Percentiles rank a stretch among this genome's conserved stretches.
Conservation (phyloP, 345 rosid species). For the Arabis hirsuta region DNA sequence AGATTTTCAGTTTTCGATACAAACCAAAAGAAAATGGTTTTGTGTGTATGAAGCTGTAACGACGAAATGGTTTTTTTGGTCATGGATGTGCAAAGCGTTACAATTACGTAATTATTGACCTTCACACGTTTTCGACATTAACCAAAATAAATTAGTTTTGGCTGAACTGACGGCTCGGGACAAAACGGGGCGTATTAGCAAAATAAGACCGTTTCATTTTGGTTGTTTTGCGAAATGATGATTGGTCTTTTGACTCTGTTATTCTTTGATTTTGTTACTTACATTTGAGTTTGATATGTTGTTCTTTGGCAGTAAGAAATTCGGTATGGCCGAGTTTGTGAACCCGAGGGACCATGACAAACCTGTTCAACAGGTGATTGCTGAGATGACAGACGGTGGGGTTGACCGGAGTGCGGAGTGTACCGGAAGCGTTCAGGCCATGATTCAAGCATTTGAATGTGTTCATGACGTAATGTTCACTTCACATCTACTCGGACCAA, state of each 20-base stretch:
- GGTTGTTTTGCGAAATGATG: not conserved
- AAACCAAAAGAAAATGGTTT: too few species aligned
- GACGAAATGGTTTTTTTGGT: constrained; percentile 3
- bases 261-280: constrained; percentile 11
- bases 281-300: constrained; percentile 16
- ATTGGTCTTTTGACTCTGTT: not conserved
- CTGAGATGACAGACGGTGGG: constrained; percentile 79
- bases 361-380: constrained; percentile 77
- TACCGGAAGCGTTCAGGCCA: constrained; percentile 69
- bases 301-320: constrained; percentile 56
- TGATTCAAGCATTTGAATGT: constrained; percentile 90
- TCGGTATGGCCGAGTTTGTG: constrained; percentile 69
- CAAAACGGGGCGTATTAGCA: constrained; percentile 8
- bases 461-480: constrained; percentile 66
- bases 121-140: constrained; percentile 5
- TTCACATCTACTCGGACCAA: too few species aligned
- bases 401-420: constrained; percentile 85
- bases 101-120: not conserved
- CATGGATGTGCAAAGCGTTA: not conserved
- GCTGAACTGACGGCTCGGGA: not conserved
- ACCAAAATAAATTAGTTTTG: not conserved
- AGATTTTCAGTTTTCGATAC: too few species aligned
- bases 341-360: constrained; percentile 69
- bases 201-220: too few species aligned
- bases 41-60: not conserved